Conservation (phyloP, 2,329 filamentous ascomycete genomes). For the Curvularia lunata region DNA sequence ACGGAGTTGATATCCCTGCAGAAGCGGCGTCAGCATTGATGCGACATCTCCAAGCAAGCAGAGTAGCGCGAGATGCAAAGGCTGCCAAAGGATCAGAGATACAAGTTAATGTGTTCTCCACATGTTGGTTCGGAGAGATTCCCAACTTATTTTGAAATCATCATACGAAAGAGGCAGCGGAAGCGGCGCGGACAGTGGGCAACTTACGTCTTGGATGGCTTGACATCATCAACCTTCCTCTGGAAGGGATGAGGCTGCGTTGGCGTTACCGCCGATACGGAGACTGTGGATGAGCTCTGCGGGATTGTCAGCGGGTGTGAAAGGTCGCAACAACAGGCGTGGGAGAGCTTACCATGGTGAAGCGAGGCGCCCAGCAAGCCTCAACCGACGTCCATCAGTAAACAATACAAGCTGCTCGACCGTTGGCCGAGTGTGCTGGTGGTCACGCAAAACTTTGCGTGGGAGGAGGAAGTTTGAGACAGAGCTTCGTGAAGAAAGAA, state of each 20-base stretch:
- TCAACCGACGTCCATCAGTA: slow-evolving; percentile 49
- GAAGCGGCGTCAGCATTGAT: slow-evolving; percentile 33
- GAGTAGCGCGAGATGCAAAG: slow-evolving; percentile 19
- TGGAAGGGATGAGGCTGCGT: slow-evolving; percentile 77
- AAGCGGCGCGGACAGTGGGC: slow-evolving; percentile 7
- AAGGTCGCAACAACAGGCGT: slow-evolving; percentile 16
- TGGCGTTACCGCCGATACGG: slow-evolving; percentile 75
- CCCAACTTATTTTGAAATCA: slow-evolving; percentile 88
- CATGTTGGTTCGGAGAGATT: slow-evolving; percentile 99
- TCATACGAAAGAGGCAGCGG: slow-evolving; percentile 66
- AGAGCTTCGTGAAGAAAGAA: slow-evolving; percentile 34
- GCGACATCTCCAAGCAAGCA: not conserved
- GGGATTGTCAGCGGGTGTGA: slow-evolving; percentile 23
- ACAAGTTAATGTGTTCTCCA: slow-evolving; percentile 88
- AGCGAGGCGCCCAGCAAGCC: slow-evolving; percentile 35
- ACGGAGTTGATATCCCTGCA: slow-evolving; percentile 90
- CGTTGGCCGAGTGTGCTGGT: slow-evolving; percentile 39
- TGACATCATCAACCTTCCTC: slow-evolving; percentile 80
- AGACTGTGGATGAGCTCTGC: slow-evolving; percentile 69
- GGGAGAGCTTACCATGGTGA: slow-evolving; percentile 44
- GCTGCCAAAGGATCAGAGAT: slow-evolving; percentile 64
- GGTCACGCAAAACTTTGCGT: slow-evolving; percentile 40
- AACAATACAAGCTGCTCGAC: slow-evolving; percentile 36
- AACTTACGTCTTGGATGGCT: slow-evolving; percentile 86
- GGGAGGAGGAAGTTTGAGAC: slow-evolving; percentile 29